phyloP scores from a whole-genome alignment of 345 rosid genomes.

The Clausena lansium region DNA sequence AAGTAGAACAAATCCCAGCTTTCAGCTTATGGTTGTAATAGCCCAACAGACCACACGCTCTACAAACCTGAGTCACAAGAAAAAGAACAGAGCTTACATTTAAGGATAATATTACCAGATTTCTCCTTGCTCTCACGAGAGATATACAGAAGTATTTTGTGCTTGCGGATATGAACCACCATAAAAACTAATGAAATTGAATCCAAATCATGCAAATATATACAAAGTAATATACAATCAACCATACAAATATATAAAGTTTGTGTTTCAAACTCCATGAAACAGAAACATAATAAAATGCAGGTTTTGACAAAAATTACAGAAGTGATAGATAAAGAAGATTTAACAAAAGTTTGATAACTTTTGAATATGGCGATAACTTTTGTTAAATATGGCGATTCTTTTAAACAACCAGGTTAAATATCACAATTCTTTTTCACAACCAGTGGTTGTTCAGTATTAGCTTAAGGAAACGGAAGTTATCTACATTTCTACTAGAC shows the following conservation, averaged over 20 bases:
- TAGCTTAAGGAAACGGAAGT: no score
- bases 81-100: not conserved
- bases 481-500: no score
- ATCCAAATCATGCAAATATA: not conserved
- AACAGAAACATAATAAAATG: not conserved
- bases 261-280: not conserved
- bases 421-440: no score
- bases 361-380: no score
- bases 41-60: slow-evolving; percentile 85
- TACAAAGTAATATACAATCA: no score
- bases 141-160: not conserved
- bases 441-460: not conserved
- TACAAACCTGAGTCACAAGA: slow-evolving; percentile 60
- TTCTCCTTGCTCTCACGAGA: not conserved
- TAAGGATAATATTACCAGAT: not conserved
- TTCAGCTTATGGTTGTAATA: slow-evolving; percentile 80
- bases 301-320: not conserved
- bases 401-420: no score
- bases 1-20: slow-evolving; percentile 68
- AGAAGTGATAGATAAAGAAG: not conserved
- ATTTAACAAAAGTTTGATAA: not conserved
- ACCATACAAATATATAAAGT: not conserved
- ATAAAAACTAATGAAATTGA: not conserved
- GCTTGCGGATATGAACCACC: not conserved
- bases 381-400: no score